Percentiles rank a stretch among this genome's conserved stretches.
Conservation (phyloP, 2,329 filamentous ascomycete genomes). For the Didymella arachidicola region DNA sequence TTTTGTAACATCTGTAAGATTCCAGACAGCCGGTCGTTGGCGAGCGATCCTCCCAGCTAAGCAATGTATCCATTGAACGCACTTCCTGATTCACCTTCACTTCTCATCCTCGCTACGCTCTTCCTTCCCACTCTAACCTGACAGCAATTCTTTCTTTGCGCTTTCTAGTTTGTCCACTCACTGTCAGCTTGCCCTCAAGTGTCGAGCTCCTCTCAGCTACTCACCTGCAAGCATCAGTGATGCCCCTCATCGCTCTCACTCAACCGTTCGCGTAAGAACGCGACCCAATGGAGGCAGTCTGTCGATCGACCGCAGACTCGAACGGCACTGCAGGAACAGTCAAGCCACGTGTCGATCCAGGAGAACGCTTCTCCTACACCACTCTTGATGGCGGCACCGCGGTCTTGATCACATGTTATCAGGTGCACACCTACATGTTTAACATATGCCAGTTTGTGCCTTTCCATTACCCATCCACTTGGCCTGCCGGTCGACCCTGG, state of each 20-base stretch:
- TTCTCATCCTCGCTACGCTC: neutral
- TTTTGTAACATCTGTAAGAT: constrained; percentile 31
- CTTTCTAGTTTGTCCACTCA: too few relatives aligned
- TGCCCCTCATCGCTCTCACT: too few relatives aligned
- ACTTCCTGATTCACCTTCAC: neutral
- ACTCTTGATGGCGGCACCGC: neutral
- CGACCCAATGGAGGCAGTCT: too few relatives aligned
- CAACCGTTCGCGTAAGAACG: too few relatives aligned
- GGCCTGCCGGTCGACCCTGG: neutral
- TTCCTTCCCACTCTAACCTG: too few relatives aligned
- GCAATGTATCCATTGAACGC: neutral
- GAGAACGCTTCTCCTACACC: neutral
- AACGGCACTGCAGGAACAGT: too few relatives aligned
- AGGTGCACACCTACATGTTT: neutral
- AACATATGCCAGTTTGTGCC: neutral
- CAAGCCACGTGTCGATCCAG: neutral
- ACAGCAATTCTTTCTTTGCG: too few relatives aligned
- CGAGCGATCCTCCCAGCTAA: neutral
- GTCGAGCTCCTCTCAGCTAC: too few relatives aligned
- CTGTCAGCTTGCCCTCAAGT: too few relatives aligned
- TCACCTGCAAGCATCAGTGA: too few relatives aligned
- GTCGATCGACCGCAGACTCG: too few relatives aligned
- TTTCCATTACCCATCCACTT: neutral
- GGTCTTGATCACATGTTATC: neutral
- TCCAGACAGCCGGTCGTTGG: neutral